A percentile compares a stretch with the other conserved stretches of the same genome.
These are phyloP conservation scores for Cutaneotrichosporon mucoides DNA, from an alignment of 1,284 basidiomycete species.

Conservation along the genomic window DNA sequence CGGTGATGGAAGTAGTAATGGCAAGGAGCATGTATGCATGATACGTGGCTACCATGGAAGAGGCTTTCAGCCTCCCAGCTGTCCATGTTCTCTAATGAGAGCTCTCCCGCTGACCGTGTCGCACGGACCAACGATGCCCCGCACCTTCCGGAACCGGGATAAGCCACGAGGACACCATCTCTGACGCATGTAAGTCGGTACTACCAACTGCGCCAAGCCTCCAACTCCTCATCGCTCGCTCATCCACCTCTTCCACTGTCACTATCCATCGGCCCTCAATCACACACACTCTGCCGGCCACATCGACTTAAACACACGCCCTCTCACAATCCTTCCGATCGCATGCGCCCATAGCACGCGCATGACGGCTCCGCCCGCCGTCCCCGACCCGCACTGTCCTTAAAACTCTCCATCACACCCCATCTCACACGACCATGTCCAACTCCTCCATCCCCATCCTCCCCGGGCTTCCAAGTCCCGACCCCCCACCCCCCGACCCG, in stretches of 20 bases:
- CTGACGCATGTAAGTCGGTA: no score
- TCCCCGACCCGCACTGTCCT: background rate
- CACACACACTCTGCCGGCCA: background rate
- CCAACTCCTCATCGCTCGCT: background rate
- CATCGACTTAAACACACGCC: no score
- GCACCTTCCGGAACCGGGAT: no score
- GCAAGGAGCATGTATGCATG: no score
- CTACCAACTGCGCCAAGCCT: background rate
- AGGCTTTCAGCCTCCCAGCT: no score
- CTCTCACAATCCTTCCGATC: background rate
- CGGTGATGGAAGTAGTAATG: no score
- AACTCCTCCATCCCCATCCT: constrained; percentile 2
- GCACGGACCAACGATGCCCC: no score
- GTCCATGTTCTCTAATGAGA: no score
- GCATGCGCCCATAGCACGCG: background rate
- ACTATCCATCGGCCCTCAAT: background rate
- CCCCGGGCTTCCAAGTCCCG: constrained; percentile 44
- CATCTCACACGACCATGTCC: background rate
- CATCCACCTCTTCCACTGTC: background rate
- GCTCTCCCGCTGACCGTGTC: no score
- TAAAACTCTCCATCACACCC: background rate
- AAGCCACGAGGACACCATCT: no score
- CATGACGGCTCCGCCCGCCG: background rate
- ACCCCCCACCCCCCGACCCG: constrained; percentile 49
- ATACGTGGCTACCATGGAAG: no score